Conservation (phyloP, 768 basidiomycete species). For the Phlebiopsis gigantea region DNA sequence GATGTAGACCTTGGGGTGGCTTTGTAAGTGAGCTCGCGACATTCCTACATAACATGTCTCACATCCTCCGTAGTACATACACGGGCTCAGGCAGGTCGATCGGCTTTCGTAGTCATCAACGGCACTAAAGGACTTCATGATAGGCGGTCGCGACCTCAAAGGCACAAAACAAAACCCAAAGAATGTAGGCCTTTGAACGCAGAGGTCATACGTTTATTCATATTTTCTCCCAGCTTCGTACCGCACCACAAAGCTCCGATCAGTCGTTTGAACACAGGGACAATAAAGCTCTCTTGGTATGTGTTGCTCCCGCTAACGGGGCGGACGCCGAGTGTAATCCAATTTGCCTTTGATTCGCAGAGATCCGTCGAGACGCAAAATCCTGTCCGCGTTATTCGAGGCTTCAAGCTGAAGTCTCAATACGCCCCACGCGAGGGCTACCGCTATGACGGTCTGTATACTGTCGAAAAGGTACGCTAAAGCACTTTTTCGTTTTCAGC, state of each 20-base stretch:
- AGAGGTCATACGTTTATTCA: neutral
- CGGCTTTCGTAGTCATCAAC: neutral
- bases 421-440: slow-evolving; percentile 85
- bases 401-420: slow-evolving; percentile 66
- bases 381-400: slow-evolving; percentile 84
- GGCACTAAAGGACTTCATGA: too few relatives aligned
- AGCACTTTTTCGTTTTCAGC: neutral
- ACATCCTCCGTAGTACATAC: slow-evolving; percentile 50
- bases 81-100: slow-evolving; percentile 60
- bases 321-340: too few relatives aligned
- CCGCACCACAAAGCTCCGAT: slow-evolving; percentile 80
- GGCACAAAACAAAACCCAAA: slow-evolving; percentile 81
- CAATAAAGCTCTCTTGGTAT: slow-evolving; percentile 66
- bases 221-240: slow-evolving; percentile 59
- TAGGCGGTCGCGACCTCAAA: slow-evolving; percentile 81
- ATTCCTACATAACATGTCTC: neutral
- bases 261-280: slow-evolving; percentile 72
- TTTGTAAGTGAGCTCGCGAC: slow-evolving; percentile 50
- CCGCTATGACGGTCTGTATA: slow-evolving; percentile 87
- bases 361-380: slow-evolving; percentile 73
- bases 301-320: neutral
- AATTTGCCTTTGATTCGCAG: slow-evolving; percentile 30
- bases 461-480: slow-evolving; percentile 56
- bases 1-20: slow-evolving; percentile 79
- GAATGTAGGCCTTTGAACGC: slow-evolving; percentile 49